Evolutionary conservation across 176 grass and related monocot genomes (phyloP).

Genomic region (Themeda triandra): DNA sequence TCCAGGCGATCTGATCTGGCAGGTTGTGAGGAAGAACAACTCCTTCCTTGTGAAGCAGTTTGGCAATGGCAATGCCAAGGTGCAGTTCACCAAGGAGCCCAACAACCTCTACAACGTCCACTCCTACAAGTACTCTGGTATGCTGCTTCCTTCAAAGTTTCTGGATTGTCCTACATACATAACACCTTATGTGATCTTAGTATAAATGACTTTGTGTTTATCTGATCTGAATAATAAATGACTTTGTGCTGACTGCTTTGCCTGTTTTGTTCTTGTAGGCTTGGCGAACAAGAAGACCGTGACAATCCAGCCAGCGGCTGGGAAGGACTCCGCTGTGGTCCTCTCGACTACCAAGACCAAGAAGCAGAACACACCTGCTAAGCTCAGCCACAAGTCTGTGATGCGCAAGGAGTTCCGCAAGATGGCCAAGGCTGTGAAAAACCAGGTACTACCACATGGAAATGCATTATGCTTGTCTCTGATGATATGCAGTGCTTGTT

Average conservation of each 20-base stretch:
- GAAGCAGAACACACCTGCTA: conserved; percentile 63
- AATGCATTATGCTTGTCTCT: not conserved
- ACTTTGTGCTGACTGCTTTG: not conserved
- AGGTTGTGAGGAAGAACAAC: conserved; percentile 97
- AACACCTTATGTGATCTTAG: not conserved
- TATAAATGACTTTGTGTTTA: no score
- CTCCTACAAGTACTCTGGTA: conserved; percentile 94
- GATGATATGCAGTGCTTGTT: not conserved
- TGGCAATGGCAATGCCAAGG: conserved; percentile 75
- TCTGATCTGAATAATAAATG: not conserved
- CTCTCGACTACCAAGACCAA: conserved; percentile 71
- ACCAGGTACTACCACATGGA: conserved; percentile 51
- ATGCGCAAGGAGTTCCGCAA: conserved; percentile 93
- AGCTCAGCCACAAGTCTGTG: conserved; percentile 50
- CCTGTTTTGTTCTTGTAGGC: conserved; percentile 21
- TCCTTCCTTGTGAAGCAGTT: conserved; percentile 86
- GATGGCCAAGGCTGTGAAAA: conserved; percentile 82
- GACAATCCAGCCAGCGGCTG: conserved; percentile 31
- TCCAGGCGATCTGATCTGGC: conserved; percentile 72
- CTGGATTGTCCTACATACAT: not conserved
- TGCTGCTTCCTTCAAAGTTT: not conserved
- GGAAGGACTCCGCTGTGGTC: conserved; percentile 52
- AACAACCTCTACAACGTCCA: conserved; percentile 92
- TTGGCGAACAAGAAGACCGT: conserved; percentile 87
- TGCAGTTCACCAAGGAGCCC: conserved; percentile 93